Evolutionary conservation across 208 protist genomes (phyloP).

Genomic region (Phytomonas francai): DNA sequence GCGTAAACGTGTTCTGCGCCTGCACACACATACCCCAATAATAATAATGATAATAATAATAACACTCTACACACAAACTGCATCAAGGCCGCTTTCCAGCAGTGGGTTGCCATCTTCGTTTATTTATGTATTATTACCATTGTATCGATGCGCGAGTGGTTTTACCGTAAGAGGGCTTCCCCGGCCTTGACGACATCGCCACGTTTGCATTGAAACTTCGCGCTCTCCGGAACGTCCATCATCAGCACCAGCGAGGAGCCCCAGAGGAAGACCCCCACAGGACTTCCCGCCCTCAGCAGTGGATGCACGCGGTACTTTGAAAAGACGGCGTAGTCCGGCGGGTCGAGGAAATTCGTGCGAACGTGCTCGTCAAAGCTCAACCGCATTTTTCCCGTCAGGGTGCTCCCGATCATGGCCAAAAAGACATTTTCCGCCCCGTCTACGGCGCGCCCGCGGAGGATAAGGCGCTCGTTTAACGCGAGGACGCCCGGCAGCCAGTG

Average conservation of each 20-base stretch:
- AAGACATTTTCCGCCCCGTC: slow-evolving; percentile 16
- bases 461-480: slow-evolving; percentile 69
- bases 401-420: slow-evolving; percentile 73
- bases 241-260: slow-evolving; percentile 80
- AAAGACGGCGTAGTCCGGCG: slow-evolving; percentile 55
- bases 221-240: slow-evolving; percentile 58
- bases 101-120: slow-evolving; percentile 2
- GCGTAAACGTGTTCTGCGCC: neutral
- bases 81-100: neutral
- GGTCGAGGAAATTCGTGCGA: slow-evolving; percentile 72
- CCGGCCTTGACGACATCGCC: slow-evolving; percentile 67
- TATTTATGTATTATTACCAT: neutral
- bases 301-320: slow-evolving; percentile 25
- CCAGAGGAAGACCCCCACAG: slow-evolving; percentile 71
- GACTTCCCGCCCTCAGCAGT: slow-evolving; percentile 24
- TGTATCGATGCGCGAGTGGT: neutral
- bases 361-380: slow-evolving; percentile 61
- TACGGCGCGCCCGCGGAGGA: slow-evolving; percentile 33
- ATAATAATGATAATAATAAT: no score
- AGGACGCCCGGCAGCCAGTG: slow-evolving; percentile 74
- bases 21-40: neutral
- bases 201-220: slow-evolving; percentile 18
- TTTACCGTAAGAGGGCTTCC: slow-evolving; percentile 27
- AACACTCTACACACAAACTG: neutral
- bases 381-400: slow-evolving; percentile 58